Conservation (phyloP, 108 stramenopile species). For the Seminavis robusta region DNA sequence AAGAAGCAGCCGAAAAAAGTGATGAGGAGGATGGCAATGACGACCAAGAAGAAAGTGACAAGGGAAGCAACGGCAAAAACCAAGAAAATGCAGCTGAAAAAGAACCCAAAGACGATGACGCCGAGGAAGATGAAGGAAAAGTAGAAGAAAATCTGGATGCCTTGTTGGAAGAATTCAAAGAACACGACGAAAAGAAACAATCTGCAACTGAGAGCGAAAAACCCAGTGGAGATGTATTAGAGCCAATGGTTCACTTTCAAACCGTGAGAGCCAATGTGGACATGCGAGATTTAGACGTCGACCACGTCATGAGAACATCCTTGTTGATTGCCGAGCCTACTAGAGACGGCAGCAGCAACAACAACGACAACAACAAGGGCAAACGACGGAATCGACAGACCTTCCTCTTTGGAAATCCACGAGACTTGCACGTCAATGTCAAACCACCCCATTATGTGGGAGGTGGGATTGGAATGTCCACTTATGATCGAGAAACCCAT, state of each 20-base stretch:
- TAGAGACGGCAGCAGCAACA: constrained; percentile 10
- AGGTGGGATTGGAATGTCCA: constrained; percentile 66
- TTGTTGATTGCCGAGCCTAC: constrained; percentile 39
- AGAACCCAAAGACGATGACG: constrained; percentile 5
- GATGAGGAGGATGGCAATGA: constrained; percentile 32
- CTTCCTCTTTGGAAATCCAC: constrained; percentile 64
- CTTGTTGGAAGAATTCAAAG: constrained; percentile 43
- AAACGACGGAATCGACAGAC: constrained; percentile 19
- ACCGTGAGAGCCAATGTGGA: constrained; percentile 25
- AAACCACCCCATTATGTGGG: constrained; percentile 73
- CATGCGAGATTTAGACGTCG: constrained; percentile 55
- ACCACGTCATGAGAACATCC: constrained; percentile 45
- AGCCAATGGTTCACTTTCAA: background rate
- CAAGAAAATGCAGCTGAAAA: background rate
- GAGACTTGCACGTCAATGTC: constrained; percentile 42
- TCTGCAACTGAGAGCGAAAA: background rate
- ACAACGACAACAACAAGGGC: constrained; percentile 7
- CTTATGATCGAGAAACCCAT: constrained; percentile 23
- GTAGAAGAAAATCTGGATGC: constrained; percentile 47
- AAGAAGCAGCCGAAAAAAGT: background rate
- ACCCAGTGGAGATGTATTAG: constrained; percentile 3
- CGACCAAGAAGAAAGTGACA: constrained; percentile 23
- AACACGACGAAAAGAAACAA: constrained; percentile 30
- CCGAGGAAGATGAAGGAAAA: constrained; percentile 14
- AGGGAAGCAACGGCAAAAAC: constrained; percentile 2